A percentile compares a stretch with the other conserved stretches of the same genome.
Conservation (phyloP, 2,329 filamentous ascomycete species). For the Pseudomassariella vexata region DNA sequence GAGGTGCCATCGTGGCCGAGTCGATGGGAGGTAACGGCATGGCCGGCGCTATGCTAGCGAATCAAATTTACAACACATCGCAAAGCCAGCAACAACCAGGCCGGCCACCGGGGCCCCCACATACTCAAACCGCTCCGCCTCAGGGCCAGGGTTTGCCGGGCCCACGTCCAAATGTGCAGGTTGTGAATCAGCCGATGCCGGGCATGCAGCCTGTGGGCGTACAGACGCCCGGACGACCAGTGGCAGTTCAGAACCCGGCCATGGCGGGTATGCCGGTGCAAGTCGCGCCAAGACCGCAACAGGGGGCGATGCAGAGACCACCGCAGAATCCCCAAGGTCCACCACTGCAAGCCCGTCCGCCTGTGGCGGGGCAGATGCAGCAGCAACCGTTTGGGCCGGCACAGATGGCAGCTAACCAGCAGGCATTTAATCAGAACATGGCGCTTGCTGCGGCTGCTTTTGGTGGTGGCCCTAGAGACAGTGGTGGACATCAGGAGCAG, state of each 20-base stretch:
- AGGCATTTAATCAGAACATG: not conserved
- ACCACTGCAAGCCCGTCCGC: not conserved
- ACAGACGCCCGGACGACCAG: conserved; percentile 17
- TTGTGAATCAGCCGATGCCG: conserved; percentile 8
- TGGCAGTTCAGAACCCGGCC: conserved; percentile 15
- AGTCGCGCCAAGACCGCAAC: conserved; percentile 9
- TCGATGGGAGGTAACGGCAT: conserved; percentile 13
- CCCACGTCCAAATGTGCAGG: conserved; percentile 5
- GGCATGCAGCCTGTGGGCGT: conserved; percentile 12
- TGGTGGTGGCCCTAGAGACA: too few relatives aligned
- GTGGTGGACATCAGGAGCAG: too few relatives aligned
- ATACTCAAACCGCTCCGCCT: conserved; percentile 11
- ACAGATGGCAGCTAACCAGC: not conserved
- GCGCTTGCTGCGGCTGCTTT: not conserved
- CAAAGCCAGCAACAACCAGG: conserved; percentile 6
- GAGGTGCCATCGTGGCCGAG: conserved; percentile 15
- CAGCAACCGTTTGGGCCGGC: not conserved
- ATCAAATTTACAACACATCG: conserved; percentile 9
- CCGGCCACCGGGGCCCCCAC: conserved; percentile 2
- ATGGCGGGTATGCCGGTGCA: conserved; percentile 11
- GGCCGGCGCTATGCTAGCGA: conserved; percentile 11
- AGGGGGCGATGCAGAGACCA: conserved; percentile 6
- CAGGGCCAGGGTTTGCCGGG: conserved; percentile 9
- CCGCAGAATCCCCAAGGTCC: not conserved
- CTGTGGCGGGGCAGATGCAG: not conserved